A percentile compares a stretch with the other conserved stretches of the same genome.
phyloP scores from a whole-genome alignment of 2,329 filamentous ascomycete species.

The Sporothrix inflata region DNA sequence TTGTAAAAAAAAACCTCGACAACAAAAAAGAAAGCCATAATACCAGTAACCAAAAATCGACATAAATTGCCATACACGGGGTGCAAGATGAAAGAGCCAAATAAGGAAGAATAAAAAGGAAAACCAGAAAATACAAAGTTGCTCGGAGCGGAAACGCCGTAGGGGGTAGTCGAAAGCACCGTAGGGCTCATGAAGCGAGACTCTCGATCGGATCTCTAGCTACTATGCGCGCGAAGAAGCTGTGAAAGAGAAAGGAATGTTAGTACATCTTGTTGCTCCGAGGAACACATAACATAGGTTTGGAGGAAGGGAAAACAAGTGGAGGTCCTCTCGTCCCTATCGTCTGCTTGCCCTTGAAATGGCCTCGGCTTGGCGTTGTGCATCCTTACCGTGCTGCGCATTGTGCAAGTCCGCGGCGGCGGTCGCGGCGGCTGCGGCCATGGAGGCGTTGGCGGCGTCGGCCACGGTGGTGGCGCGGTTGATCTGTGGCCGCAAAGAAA shows the following conservation, averaged over 20 bases:
- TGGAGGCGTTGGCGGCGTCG: slow-evolving; percentile 25
- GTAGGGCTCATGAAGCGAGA: background rate
- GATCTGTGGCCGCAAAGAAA: slow-evolving; percentile 21
- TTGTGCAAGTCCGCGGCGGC: background rate
- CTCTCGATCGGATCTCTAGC: slow-evolving; percentile 16
- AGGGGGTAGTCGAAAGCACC: background rate
- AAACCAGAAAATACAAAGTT: background rate
- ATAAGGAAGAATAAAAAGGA: background rate
- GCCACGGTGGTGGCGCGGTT: slow-evolving; percentile 28
- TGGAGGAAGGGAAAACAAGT: slow-evolving; percentile 13
- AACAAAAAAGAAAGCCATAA: background rate
- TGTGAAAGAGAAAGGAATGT: background rate
- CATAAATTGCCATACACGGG: background rate
- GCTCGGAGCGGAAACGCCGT: background rate
- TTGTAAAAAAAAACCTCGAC: background rate
- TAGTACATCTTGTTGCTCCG: background rate
- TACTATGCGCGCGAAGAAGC: slow-evolving; percentile 33
- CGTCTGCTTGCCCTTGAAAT: slow-evolving; percentile 49
- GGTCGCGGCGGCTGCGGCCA: slow-evolving; percentile 12
- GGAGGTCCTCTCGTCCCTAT: slow-evolving; percentile 12
- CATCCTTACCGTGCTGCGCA: slow-evolving; percentile 49
- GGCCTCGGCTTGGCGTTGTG: slow-evolving; percentile 58
- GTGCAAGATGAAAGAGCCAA: background rate
- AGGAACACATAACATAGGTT: background rate
- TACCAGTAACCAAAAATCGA: background rate